phyloP scores from a whole-genome alignment of 495 filamentous ascomycete genomes.

The Bathelium albidoporum region DNA sequence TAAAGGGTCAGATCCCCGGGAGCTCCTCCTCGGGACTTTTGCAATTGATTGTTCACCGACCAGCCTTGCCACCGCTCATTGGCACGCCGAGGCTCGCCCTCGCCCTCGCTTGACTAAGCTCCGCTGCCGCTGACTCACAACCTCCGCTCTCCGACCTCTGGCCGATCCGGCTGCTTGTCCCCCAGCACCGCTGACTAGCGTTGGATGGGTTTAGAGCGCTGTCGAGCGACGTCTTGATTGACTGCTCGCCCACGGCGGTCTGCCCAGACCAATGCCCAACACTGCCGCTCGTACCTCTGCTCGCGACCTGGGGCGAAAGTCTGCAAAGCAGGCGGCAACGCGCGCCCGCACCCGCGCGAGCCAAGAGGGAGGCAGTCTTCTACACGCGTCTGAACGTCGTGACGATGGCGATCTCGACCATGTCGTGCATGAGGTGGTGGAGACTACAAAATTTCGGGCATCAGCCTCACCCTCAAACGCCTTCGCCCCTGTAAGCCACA shows the following conservation, averaged over 20 bases:
- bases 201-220: background rate
- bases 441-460: background rate
- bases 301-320: conserved; percentile 16
- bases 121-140: background rate
- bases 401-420: conserved; percentile 5
- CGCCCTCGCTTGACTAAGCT: background rate
- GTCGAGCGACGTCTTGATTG: conserved; percentile 7
- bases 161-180: background rate
- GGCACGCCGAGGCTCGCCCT: background rate
- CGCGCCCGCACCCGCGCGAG: background rate
- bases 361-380: background rate
- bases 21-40: background rate
- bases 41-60: background rate
- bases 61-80: background rate
- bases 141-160: background rate
- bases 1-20: no score
- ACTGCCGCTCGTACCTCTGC: conserved; percentile 15
- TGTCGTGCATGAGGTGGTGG: conserved; percentile 1
- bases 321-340: background rate
- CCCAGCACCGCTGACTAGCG: background rate
- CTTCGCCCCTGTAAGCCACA: background rate
- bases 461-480: background rate
- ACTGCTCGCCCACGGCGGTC: conserved; percentile 6
- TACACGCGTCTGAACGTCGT: conserved; percentile 7
- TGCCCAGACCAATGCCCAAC: conserved; percentile 19